Percentiles rank a stretch among this genome's conserved stretches.
These are phyloP conservation scores for Trichopus zeylanicus DNA, from an alignment of 116 monocot species.

Conservation along the genomic window DNA sequence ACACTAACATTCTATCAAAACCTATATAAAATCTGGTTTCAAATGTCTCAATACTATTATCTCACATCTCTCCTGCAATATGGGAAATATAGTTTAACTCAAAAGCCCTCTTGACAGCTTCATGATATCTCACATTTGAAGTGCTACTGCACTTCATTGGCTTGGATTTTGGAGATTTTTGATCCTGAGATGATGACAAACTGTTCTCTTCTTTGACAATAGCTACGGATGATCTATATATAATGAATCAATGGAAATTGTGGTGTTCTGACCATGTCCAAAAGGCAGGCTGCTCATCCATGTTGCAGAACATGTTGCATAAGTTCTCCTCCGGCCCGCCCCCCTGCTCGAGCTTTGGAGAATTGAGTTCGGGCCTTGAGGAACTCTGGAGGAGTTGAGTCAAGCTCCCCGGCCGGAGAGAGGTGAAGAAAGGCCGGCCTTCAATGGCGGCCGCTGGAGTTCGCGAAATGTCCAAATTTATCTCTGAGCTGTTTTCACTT, in stretches of 20 bases:
- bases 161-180: no score
- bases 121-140: not conserved
- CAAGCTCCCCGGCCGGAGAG: slow-evolving; percentile 25
- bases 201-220: no score
- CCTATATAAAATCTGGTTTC: no score
- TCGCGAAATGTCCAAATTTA: slow-evolving; percentile 67
- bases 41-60: no score
- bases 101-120: not conserved
- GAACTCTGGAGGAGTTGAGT: slow-evolving; percentile 39
- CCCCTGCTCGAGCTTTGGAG: slow-evolving; percentile 54
- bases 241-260: slow-evolving; percentile 27
- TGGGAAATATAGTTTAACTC: no score
- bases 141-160: no score
- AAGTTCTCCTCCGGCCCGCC: slow-evolving; percentile 42
- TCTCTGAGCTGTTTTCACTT: slow-evolving; percentile 81
- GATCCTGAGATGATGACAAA: no score
- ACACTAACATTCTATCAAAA: no score
- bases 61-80: no score
- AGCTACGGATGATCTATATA: no score
- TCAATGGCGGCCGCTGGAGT: slow-evolving; percentile 38
- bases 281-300: slow-evolving; percentile 65
- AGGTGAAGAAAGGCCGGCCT: slow-evolving; percentile 39
- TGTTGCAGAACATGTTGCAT: slow-evolving; percentile 64
- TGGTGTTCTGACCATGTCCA: slow-evolving; percentile 35
- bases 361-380: slow-evolving; percentile 21